Percentiles rank a stretch among this genome's conserved stretches.
phyloP scores from a whole-genome alignment of 2,329 filamentous ascomycete species.

The Monosporascus sp. region DNA sequence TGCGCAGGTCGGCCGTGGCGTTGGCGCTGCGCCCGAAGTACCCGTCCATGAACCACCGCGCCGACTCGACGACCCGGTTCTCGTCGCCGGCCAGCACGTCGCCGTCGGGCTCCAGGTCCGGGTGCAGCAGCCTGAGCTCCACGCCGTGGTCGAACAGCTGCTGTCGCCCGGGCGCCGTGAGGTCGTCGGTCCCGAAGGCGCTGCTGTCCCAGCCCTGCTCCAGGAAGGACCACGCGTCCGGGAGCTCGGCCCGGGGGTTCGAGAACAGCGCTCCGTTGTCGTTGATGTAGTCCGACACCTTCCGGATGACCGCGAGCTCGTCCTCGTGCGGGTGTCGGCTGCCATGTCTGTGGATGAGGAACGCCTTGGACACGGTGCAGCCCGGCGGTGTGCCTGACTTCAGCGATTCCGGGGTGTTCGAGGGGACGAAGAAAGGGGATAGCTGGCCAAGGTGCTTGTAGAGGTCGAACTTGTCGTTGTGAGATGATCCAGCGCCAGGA shows the following conservation, averaged over 20 bases:
- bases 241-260: constrained; percentile 7
- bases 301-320: constrained; percentile 12
- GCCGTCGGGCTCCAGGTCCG: constrained; percentile 8
- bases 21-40: constrained; percentile 14
- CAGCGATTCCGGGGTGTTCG: constrained; percentile 12
- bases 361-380: constrained; percentile 13
- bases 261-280: constrained; percentile 14
- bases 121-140: constrained; percentile 10
- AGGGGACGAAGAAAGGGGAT: constrained; percentile 16
- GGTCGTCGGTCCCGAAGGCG: constrained; percentile 10
- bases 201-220: constrained; percentile 12
- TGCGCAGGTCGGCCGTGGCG: constrained; percentile 9
- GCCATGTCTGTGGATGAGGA: constrained; percentile 18
- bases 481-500: too few relatives aligned
- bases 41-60: constrained; percentile 17
- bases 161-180: constrained; percentile 14
- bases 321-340: constrained; percentile 14
- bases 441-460: constrained; percentile 17
- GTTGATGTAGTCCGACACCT: constrained; percentile 13
- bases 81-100: constrained; percentile 14
- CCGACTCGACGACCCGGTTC: constrained; percentile 16
- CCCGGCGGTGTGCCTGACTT: constrained; percentile 14
- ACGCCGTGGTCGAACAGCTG: constrained; percentile 19
- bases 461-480: constrained; percentile 4
- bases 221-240: constrained; percentile 12